A percentile compares a stretch with the other conserved stretches of the same genome.
Evolutionary conservation across 2,329 filamentous ascomycete genomes (phyloP).

Genomic region (Botrytis fragariae): DNA sequence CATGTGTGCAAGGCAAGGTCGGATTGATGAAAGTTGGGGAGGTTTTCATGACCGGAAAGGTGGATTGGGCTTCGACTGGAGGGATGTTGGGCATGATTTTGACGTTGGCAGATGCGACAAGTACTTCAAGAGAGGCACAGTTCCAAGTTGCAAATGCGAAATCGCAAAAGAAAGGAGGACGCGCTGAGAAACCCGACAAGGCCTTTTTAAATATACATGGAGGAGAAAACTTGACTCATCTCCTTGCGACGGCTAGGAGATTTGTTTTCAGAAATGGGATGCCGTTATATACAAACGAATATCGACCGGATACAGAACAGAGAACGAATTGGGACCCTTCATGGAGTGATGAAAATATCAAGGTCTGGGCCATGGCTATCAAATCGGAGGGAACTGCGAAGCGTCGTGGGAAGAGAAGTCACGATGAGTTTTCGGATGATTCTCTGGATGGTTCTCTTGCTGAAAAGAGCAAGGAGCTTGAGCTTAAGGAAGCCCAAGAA

Average conservation of each 20-base stretch:
- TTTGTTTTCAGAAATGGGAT: conserved; percentile 87
- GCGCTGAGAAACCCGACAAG: conserved; percentile 32
- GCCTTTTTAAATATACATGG: conserved; percentile 67
- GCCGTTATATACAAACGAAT: conserved; percentile 69
- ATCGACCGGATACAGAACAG: conserved; percentile 37
- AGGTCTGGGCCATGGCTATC: conserved; percentile 79
- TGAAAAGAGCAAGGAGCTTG: conserved; percentile 25
- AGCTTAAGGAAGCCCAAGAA: conserved; percentile 5
- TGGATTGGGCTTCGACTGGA: conserved; percentile 73
- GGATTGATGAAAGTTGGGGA: conserved; percentile 66
- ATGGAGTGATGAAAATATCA: conserved; percentile 72
- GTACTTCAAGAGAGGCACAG: conserved; percentile 45
- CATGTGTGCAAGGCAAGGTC: conserved; percentile 58
- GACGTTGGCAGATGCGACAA: conserved; percentile 70
- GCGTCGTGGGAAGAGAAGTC: conserved; percentile 46
- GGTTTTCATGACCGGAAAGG: conserved; percentile 77
- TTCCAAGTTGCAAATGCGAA: conserved; percentile 28
- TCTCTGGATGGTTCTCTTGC: conserved; percentile 21
- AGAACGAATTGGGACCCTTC: conserved; percentile 53
- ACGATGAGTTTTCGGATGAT: conserved; percentile 46
- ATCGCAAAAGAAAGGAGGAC: conserved; percentile 26
- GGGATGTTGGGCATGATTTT: conserved; percentile 83
- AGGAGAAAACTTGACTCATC: conserved; percentile 74
- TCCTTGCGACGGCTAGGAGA: conserved; percentile 74
- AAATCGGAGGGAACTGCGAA: conserved; percentile 34